A percentile compares a stretch with the other conserved stretches of the same genome.
Conservation (phyloP, 345 rosid genomes). For the Dimocarpus longan region DNA sequence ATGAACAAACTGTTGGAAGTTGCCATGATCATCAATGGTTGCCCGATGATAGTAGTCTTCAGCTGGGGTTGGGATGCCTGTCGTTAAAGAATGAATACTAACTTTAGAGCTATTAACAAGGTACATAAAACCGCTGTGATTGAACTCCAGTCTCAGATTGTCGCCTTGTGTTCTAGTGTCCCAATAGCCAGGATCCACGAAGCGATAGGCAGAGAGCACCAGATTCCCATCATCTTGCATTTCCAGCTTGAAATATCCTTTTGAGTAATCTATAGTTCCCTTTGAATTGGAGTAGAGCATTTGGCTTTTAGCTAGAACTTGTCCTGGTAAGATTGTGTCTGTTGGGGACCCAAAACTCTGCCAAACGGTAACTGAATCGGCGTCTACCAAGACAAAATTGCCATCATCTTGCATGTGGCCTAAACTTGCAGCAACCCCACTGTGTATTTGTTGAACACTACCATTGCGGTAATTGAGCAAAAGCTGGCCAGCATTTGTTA, state of each 20-base stretch:
- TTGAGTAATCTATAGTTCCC: conserved; percentile 13
- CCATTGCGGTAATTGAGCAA: conserved; percentile 22
- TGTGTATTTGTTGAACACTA: neutral
- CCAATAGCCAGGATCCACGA: conserved; percentile 34
- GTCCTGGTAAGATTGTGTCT: conserved; percentile 28
- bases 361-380: conserved; percentile 14
- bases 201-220: conserved; percentile 33
- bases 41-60: conserved; percentile 31
- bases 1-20: conserved; percentile 24
- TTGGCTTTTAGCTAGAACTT: neutral
- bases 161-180: neutral
- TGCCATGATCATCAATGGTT: conserved; percentile 19
- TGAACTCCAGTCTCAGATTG: conserved; percentile 20
- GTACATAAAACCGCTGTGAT: conserved; percentile 13
- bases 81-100: conserved; percentile 14
- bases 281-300: conserved; percentile 24
- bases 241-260: conserved; percentile 27
- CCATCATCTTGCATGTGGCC: conserved; percentile 33
- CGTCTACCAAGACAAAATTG: conserved; percentile 28
- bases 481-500: conserved; percentile 22
- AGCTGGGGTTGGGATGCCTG: conserved; percentile 8
- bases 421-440: conserved; percentile 13
- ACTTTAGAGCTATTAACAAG: conserved; percentile 22
- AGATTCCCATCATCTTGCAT: conserved; percentile 33
- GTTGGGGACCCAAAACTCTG: conserved; percentile 27